phyloP scores from a whole-genome alignment of 441 rosid species.

The Capsella rubella region DNA sequence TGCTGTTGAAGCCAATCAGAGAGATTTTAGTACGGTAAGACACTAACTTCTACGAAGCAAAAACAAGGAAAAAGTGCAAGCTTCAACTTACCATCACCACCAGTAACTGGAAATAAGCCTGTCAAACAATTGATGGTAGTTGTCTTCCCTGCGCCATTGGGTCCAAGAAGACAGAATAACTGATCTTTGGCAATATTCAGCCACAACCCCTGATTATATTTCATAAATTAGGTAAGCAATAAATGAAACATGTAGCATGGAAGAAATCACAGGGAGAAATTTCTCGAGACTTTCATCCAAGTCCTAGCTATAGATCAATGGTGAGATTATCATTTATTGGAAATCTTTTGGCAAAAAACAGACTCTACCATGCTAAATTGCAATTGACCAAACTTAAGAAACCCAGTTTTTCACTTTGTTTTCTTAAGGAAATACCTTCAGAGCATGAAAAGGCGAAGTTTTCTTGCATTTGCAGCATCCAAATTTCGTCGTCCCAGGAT shows the following conservation, averaged over 20 bases:
- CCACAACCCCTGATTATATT: slow-evolving; percentile 75
- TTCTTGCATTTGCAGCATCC: slow-evolving; percentile 82
- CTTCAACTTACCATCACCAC: slow-evolving; percentile 77
- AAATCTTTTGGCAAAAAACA: not conserved
- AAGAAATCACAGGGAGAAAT: not conserved
- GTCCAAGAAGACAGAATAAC: slow-evolving; percentile 96
- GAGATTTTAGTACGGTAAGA: slow-evolving; percentile 25
- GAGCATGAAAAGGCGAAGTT: slow-evolving; percentile 83
- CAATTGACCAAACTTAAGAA: not conserved
- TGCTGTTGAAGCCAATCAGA: slow-evolving; percentile 55
- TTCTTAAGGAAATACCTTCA: slow-evolving; percentile 57
- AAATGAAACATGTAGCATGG: not conserved
- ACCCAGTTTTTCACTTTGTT: not conserved
- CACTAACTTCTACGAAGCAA: slow-evolving; percentile 5
- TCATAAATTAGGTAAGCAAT: slow-evolving; percentile 12
- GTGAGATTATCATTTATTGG: not conserved
- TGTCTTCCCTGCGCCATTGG: slow-evolving; percentile 98
- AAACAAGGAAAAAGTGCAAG: not conserved
- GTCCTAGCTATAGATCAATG: not conserved
- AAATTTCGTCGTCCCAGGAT: slow-evolving; percentile 70
- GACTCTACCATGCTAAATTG: slow-evolving; percentile 6
- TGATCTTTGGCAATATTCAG: slow-evolving; percentile 86
- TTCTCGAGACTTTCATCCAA: not conserved
- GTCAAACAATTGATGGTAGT: slow-evolving; percentile 93
- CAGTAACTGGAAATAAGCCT: slow-evolving; percentile 83